Evolutionary conservation across 345 rosid genomes (phyloP).

Genomic region (Zanthoxylum bungeanum): DNA sequence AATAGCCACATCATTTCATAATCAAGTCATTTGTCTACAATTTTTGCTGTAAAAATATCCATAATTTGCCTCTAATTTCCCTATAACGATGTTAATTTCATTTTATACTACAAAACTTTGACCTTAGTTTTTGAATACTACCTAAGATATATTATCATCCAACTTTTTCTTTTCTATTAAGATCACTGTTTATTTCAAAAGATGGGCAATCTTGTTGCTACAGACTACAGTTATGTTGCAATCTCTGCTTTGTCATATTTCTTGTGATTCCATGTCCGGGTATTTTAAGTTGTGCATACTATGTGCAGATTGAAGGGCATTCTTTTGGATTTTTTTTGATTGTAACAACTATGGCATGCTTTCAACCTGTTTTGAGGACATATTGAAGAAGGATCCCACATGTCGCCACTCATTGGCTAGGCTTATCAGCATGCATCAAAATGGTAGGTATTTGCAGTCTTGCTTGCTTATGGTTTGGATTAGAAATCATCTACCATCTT

Average conservation of each 20-base stretch:
- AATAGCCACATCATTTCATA: not conserved
- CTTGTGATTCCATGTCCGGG: not conserved
- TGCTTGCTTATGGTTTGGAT: not conserved
- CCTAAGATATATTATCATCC: not conserved
- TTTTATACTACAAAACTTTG: not conserved
- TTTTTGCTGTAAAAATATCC: not conserved
- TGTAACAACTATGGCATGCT: slow-evolving; percentile 24
- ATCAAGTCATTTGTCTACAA: not conserved
- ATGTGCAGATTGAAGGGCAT: slow-evolving; percentile 53
- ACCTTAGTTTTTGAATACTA: not conserved
- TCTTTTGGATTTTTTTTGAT: slow-evolving; percentile 54
- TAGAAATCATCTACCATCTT: not conserved
- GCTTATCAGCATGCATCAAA: slow-evolving; percentile 54
- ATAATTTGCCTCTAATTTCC: not conserved
- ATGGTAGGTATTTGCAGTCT: slow-evolving; percentile 34
- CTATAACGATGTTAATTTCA: not conserved
- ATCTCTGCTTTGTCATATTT: not conserved
- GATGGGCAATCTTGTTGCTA: not conserved
- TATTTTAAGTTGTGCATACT: not conserved
- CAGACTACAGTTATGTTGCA: not conserved
- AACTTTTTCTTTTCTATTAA: not conserved
- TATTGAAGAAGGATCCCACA: too few relatives aligned
- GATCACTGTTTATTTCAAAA: not conserved
- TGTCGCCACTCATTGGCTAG: too few relatives aligned
- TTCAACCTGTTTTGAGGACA: too few relatives aligned